phyloP scores from a whole-genome alignment of 2,329 filamentous ascomycete genomes.

The Curvularia sp. region DNA sequence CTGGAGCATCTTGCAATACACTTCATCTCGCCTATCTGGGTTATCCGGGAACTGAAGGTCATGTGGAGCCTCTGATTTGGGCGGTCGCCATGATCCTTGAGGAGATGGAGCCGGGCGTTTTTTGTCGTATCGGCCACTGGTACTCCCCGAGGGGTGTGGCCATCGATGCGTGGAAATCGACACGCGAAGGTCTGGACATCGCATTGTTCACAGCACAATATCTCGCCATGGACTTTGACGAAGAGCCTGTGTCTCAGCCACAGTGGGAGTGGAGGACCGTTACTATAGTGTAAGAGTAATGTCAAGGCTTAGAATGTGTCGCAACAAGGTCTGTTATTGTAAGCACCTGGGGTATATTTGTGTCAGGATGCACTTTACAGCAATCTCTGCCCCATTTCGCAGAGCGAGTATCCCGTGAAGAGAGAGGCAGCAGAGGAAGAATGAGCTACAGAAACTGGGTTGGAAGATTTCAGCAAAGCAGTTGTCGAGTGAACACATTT shows the following conservation, averaged over 20 bases:
- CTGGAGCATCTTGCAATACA: background rate
- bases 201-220: no score
- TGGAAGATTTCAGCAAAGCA: background rate
- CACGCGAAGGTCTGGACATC: background rate
- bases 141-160: no score
- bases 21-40: background rate
- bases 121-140: background rate
- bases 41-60: background rate
- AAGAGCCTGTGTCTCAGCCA: no score
- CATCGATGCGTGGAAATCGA: background rate
- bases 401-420: background rate
- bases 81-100: background rate
- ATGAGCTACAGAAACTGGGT: background rate
- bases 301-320: background rate
- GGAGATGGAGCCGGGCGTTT: background rate
- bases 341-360: no score
- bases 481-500: background rate
- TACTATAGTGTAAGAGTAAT: background rate
- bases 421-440: background rate
- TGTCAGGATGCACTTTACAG: no score
- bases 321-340: no score
- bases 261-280: background rate
- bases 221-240: no score
- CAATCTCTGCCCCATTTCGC: background rate
- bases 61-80: no score